Base-by-base conservation (phyloP, 2,329 filamentous ascomycete species). In the Colletotrichum australisinense region DNA sequence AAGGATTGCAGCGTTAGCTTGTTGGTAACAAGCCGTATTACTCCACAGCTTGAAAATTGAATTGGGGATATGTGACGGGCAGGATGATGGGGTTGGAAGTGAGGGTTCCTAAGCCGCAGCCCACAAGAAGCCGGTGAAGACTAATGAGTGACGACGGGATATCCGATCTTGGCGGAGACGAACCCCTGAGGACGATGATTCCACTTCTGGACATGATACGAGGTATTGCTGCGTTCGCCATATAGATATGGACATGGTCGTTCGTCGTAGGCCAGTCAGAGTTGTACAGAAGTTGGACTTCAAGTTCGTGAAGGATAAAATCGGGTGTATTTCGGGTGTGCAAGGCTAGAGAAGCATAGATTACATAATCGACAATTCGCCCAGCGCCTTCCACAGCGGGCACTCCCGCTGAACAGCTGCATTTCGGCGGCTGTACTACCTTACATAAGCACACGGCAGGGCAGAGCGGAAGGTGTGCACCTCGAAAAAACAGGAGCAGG, bases 401-500 rank as follows among this genome's bases (percentile, higher is more conserved):
- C 22, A 16, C 3, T 24, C 22, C 32, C 46, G 14, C 66, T 63
- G 49, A 24, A 57, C 5, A 32, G n/a, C 4, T 14, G 58, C 49
- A 55, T 4, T 68, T 1, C 6, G 6, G 57, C n/a, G n/a, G 55
- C 9, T 60, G 30, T 22, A 35, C 16, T n/a, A 6, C 1, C 5
- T 8, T 30, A 22, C 9, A 7, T 14, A 46, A 63, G 49, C 57
- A 42, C 32, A 35, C 32, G 32, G 11, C 32, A 35, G 38, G 38
- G 14, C 38, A 42, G 58, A 35, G 52, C 2, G 11, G 32, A 35
- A 65, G 42, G 57, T 28, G 28, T 14, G 60, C 35, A 65, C 67
- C 53, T 59, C 53, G 2, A 7, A 56, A 65, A 69, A 53, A 69
- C 16, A 19, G 67, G n/a, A 57, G 24, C 38, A n/a, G 38, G 38